Evolutionary conservation across 2,329 filamentous ascomycete genomes (phyloP).

Genomic region (Dryadomyces quercivorus): DNA sequence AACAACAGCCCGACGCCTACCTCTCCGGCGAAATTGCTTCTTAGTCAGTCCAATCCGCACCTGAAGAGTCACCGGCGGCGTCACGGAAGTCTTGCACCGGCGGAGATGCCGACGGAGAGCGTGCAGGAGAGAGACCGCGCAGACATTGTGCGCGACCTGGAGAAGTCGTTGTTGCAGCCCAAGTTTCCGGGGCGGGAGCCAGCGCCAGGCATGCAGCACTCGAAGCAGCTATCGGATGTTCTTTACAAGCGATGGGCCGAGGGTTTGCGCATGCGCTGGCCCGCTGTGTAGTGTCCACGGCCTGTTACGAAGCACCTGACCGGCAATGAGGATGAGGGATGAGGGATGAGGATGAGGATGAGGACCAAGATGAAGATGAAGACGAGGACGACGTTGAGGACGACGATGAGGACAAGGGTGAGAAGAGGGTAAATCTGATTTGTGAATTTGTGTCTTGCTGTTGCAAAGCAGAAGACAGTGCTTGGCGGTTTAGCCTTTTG

Average conservation of each 20-base stretch:
- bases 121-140: conserved; percentile 27
- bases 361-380: neutral
- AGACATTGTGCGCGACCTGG: conserved; percentile 24
- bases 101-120: conserved; percentile 18
- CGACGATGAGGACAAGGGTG: neutral
- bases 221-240: conserved; percentile 77
- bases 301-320: neutral
- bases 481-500: no score
- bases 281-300: conserved; percentile 7
- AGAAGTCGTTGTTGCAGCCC: conserved; percentile 34
- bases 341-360: neutral
- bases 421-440: neutral
- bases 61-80: conserved; percentile 65
- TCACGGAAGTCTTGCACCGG: conserved; percentile 30
- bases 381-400: neutral
- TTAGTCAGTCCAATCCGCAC: conserved; percentile 76
- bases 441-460: neutral
- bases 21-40: conserved; percentile 53
- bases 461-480: neutral
- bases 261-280: conserved; percentile 46
- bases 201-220: conserved; percentile 76
- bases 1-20: conserved; percentile 23
- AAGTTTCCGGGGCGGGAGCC: conserved; percentile 43
- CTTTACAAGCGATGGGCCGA: conserved; percentile 86
- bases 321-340: neutral